Conservation (phyloP, 352 stramenopile genomes). For the Aphanomyces invadans region DNA sequence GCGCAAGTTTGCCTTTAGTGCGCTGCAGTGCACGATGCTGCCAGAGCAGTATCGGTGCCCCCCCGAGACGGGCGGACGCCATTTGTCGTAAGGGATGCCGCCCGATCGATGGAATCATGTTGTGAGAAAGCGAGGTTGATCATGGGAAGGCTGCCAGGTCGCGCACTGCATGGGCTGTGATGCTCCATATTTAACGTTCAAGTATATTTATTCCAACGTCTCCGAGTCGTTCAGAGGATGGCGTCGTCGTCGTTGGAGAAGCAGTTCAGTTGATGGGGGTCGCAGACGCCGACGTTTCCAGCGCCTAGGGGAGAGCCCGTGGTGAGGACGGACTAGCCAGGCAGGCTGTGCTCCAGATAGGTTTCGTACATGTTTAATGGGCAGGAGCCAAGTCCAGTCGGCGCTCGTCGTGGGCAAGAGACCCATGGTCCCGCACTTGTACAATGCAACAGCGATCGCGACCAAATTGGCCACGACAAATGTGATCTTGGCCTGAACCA, state of each 20-base stretch:
- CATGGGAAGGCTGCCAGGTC: too few species aligned
- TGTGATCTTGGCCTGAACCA: slow-evolving; percentile 83
- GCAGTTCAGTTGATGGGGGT: not conserved
- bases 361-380: slow-evolving; percentile 48
- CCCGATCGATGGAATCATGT: too few species aligned
- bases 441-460: slow-evolving; percentile 81
- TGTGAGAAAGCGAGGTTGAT: too few species aligned
- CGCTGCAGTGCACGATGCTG: slow-evolving; percentile 58
- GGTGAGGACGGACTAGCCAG: too few species aligned
- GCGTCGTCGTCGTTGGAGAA: too few species aligned
- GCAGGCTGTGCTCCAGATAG: not conserved
- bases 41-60: slow-evolving; percentile 70
- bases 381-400: slow-evolving; percentile 89
- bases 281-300: slow-evolving; percentile 61
- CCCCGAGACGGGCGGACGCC: not conserved
- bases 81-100: slow-evolving; percentile 1
- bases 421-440: slow-evolving; percentile 90
- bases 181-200: too few species aligned
- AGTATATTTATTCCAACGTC: not conserved
- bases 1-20: slow-evolving; percentile 68
- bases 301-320: slow-evolving; percentile 25
- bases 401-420: slow-evolving; percentile 86
- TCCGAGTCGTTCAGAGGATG: too few species aligned
- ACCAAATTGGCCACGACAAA: slow-evolving; percentile 84
- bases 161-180: not conserved